These are phyloP conservation scores for Pyrenophora graminea DNA, from an alignment of 2,329 filamentous ascomycete genomes.

Conservation along the genomic window DNA sequence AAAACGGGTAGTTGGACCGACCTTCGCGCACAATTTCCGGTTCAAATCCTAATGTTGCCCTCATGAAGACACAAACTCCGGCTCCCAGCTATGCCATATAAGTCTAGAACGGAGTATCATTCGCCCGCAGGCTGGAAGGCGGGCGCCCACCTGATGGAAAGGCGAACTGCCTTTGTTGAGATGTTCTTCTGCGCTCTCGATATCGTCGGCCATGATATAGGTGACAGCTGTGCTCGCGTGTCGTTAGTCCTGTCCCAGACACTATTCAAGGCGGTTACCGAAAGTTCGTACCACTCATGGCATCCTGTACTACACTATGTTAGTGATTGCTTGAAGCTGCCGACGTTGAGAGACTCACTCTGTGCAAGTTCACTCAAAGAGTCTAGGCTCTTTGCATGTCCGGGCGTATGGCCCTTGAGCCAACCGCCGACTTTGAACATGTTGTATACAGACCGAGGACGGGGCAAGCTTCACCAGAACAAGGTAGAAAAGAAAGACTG, in stretches of 20 bases:
- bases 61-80: slow-evolving; percentile 81
- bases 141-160: slow-evolving; percentile 71
- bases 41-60: slow-evolving; percentile 86
- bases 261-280: background rate
- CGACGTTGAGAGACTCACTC: slow-evolving; percentile 42
- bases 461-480: background rate
- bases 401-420: slow-evolving; percentile 41
- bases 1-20: slow-evolving; percentile 30
- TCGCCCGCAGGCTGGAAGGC: background rate
- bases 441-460: slow-evolving; percentile 3
- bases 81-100: slow-evolving; percentile 65
- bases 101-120: slow-evolving; percentile 13
- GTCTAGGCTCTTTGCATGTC: slow-evolving; percentile 60
- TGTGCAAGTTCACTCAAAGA: slow-evolving; percentile 62
- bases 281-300: slow-evolving; percentile 49
- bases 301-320: slow-evolving; percentile 49
- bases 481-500: background rate
- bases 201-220: slow-evolving; percentile 86
- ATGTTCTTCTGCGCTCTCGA: slow-evolving; percentile 77
- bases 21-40: slow-evolving; percentile 84
- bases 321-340: slow-evolving; percentile 11
- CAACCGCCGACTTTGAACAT: slow-evolving; percentile 47
- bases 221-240: slow-evolving; percentile 59
- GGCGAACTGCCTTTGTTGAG: slow-evolving; percentile 74
- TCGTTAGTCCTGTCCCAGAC: slow-evolving; percentile 25